Evolutionary conservation across 306 rosid species (phyloP).

Genomic region (Corylus americana): DNA sequence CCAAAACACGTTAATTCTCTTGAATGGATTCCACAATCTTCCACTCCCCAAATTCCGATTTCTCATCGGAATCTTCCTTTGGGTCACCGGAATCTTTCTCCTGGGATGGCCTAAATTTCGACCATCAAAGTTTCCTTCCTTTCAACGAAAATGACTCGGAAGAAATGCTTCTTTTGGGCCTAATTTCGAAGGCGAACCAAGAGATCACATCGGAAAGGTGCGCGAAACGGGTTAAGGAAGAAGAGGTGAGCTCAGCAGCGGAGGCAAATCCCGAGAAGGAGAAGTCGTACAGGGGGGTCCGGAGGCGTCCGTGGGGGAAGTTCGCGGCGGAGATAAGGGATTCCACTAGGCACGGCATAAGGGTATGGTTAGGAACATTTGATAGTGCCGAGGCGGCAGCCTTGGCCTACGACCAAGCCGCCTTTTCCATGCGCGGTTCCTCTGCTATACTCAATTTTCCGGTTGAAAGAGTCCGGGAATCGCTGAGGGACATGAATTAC

Average conservation of each 20-base stretch:
- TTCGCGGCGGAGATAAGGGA: constrained; percentile 96
- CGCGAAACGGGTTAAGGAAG: constrained; percentile 49
- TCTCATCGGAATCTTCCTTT: constrained; percentile 60
- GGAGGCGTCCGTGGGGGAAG: constrained; percentile 94
- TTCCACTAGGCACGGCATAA: constrained; percentile 71
- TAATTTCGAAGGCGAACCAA: constrained; percentile 43
- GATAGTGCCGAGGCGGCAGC: constrained; percentile 95
- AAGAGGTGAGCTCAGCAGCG: constrained; percentile 54
- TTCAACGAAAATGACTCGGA: constrained; percentile 88
- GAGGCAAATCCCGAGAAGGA: constrained; percentile 43
- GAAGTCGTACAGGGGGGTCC: constrained; percentile 71
- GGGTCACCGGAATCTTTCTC: constrained; percentile 57
- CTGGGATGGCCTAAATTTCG: constrained; percentile 30
- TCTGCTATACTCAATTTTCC: constrained; percentile 84
- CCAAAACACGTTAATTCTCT: not conserved
- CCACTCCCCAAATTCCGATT: constrained; percentile 45
- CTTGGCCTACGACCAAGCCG: constrained; percentile 92
- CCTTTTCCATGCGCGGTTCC: constrained; percentile 82
- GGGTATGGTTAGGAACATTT: constrained; percentile 97
- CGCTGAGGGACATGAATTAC: constrained; percentile 63
- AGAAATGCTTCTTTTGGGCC: constrained; percentile 83
- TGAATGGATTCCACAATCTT: constrained; percentile 48
- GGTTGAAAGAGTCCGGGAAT: constrained; percentile 68
- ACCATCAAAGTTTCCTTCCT: constrained; percentile 48
- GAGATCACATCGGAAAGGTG: not conserved